Evolutionary conservation across 116 monocot species (phyloP), one percentile per base, ranked within the genome.

Genomic region (Trichopus zeylanicus): DNA sequence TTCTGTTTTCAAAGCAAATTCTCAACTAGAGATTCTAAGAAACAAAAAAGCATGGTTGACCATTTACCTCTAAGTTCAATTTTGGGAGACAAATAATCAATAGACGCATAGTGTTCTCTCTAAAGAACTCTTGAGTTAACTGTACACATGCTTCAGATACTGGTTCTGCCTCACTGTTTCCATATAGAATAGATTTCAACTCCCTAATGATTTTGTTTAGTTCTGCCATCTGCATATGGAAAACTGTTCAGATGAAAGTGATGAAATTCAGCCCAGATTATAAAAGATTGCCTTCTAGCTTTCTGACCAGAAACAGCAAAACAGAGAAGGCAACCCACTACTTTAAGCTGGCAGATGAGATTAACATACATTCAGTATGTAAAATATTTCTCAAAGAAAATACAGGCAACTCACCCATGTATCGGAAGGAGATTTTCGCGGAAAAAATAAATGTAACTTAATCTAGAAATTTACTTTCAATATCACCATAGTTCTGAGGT

Each of bases 61-160:
- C 57, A 3, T 31, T 48, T 80, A 97, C 97, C 97, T 97, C 97
- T 54, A 97, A 71, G 57, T 77, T 91, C 48, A 97, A 63, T 62
- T 87, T 97, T 48, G 97, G 97, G 33, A 97, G 74, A 62, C 79
- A 85, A 38, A 79, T 20, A 60, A 97, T 78, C 38, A 97, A 62
- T 18, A 91, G 63, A 1, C 97, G 81, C 35, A 97, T 34, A 18
- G 91, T 91, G 57, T 91, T 97, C 47, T 80, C 97, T 62, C 29
- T 87, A 53, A 97, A 97, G 39, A 97, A 87, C 61, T 91, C 97
- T 59, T 84, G 87, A 9, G 97, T 97, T 53, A 97, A 61, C 53
- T 97, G 97, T 4, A 62, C 69, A 61, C 97, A 97, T 32, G 87
- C 78, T 73, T 97, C 97, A 26, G 79, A 39, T 8, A 90, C 84